Base-by-base conservation (phyloP, 73 alveolate species). In the Paramecium tetraurelia region DNA sequence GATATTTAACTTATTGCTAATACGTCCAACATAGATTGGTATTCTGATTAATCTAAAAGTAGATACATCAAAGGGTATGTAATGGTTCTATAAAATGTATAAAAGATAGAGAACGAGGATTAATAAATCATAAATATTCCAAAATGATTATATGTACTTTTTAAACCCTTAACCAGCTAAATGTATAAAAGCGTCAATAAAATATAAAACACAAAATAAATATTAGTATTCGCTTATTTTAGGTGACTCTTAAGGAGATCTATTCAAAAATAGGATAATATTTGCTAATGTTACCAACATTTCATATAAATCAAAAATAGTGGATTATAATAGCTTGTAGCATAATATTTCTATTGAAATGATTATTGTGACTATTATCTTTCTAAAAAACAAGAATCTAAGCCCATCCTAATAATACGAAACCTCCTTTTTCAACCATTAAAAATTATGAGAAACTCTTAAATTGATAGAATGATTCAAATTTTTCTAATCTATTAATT, bases 41-140 rank as follows among this genome's bases (percentile, higher is more conserved):
- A 80, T 80, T 4, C 90, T 12, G 12, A 80, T 80, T 18, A 80
- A 24, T 24, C 90, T n/a, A 46, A 80, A 80, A 0, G 90, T 80
- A 10, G 90, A 80, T 18, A 80, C 90, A 46, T 80, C 90, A 31
- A 80, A 80, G 2, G 90, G 90, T 4, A 80, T 80, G 16, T 44
- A 44, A 11, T 46, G 14, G 12, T 43, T 80, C 9, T 46, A 50
- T 33, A 22, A 14, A 38, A 80, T 21, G 29, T 22, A 80, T 40
- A 80, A 7, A 41, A 41, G 16, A n/a, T 80, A 80, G 2, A 48
- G 14, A 22, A 80, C 21, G 2, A 80, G 20, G 20, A 80, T 80
- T 18, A 21, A 24, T 4, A 46, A 46, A 20, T 80, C 90, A 80
- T 80, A 80, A 3, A 80, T 21, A 43, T 80, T 80, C 90, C 90